Conservation (phyloP, 768 basidiomycete species). For the Naganishia kalamii region DNA sequence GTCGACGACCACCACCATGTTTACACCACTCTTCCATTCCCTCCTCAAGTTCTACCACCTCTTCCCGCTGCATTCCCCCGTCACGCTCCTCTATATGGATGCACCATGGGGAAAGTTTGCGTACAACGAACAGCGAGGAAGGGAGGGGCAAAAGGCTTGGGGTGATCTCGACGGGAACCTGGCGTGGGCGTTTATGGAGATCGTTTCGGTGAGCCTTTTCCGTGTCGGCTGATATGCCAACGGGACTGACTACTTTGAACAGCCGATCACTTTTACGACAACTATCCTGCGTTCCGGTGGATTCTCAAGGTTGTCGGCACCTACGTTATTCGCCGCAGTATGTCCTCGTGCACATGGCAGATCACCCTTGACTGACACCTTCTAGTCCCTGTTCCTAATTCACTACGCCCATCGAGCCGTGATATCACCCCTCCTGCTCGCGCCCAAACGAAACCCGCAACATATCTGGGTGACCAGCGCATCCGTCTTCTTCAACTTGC, state of each 20-base stretch:
- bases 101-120: conserved; percentile 78
- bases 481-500: conserved; percentile 61
- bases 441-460: conserved; percentile 63
- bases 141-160: conserved; percentile 6
- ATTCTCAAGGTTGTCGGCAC: neutral
- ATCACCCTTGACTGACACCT: neutral
- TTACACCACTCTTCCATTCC: conserved; percentile 10
- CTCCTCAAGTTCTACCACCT: conserved; percentile 32
- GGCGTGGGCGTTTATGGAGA: conserved; percentile 43
- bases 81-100: conserved; percentile 54
- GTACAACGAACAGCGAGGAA: conserved; percentile 1
- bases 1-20: neutral
- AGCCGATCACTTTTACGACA: conserved; percentile 37
- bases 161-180: conserved; percentile 33
- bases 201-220: conserved; percentile 41
- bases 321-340: conserved; percentile 6
- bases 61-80: conserved; percentile 40
- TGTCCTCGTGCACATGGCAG: neutral
- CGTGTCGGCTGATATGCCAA: too few relatives aligned
- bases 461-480: conserved; percentile 61
- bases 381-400: conserved; percentile 56
- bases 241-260: neutral
- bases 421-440: conserved; percentile 71
- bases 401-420: conserved; percentile 82
- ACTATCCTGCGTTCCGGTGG: conserved; percentile 23